Evolutionary conservation across 2,329 filamentous ascomycete genomes (phyloP), one percentile per base, ranked within the genome.

Genomic region (Acrocalymma vagum): DNA sequence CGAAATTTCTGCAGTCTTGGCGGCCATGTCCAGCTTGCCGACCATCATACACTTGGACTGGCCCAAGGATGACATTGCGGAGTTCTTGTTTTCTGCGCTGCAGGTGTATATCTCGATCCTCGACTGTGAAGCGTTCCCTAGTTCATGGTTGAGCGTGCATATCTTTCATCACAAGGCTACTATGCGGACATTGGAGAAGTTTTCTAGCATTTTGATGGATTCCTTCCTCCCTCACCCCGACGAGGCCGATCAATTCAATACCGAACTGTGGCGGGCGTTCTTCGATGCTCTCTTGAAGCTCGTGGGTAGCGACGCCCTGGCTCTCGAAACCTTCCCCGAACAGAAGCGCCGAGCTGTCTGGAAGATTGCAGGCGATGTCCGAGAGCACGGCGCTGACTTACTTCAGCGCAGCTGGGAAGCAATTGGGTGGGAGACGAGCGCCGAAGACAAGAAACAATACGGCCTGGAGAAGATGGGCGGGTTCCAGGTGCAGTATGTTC

Each of bases 401-500:
- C 76, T 99, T 22, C 84, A 87, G 46, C 82, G 84, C 18, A 93
- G 88, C 5, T 99, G 94, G 94, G 90, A 96, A 63, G 88, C 91
- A 13, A 95, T 99, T 48, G 94, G 95, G 9, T 99, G 94, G 94
- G 93, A 99, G 58, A 90, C 90, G 0, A 89, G 81, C 21, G 70
- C 78, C 1, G 93, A 97, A 44, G 92, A 96, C 65, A 81, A 83
- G 51, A 77, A 80, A 41, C 82, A 86, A 17, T 97, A 92, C 61
- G 87, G 87, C 1, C 74, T 97, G 39, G 78, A 83, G 38, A 92
- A 87, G 67, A 87, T 97, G 78, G 95, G 94, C 42, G 94, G 94
- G 1, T 99, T 96, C 63, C 94, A 99, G 71, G 94, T 99, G 14
- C 94, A 97, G 72, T 99, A 97, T 67, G 94, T 99, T 20, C 94